phyloP scores from a whole-genome alignment of 2,329 filamentous ascomycete species.

The Domatiomyces catenatus region DNA sequence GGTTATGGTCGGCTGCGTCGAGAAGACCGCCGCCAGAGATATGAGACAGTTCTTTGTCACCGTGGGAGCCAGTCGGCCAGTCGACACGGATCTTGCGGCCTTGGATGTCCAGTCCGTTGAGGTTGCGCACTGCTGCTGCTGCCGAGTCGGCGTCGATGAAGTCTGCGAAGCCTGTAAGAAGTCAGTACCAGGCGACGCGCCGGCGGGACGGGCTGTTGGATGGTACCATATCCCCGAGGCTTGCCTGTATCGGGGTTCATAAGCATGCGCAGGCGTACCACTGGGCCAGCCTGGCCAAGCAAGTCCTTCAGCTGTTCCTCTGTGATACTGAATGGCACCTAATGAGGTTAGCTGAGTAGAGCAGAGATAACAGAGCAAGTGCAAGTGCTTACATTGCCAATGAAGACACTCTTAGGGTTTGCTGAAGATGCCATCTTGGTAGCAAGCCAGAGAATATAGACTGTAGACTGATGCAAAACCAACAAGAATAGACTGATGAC shows the following conservation, averaged over 20 bases:
- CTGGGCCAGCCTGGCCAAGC: constrained; percentile 76
- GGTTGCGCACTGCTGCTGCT: constrained; percentile 75
- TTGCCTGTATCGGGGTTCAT: constrained; percentile 91
- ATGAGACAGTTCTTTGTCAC: constrained; percentile 27
- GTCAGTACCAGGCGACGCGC: background rate
- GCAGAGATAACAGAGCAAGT: background rate
- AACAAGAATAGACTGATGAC: background rate
- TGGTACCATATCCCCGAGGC: constrained; percentile 72
- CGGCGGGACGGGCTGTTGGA: background rate
- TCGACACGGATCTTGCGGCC: constrained; percentile 87
- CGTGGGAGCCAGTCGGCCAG: constrained; percentile 83
- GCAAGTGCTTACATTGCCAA: constrained; percentile 18
- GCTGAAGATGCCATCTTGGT: background rate
- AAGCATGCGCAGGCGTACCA: constrained; percentile 81
- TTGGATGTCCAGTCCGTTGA: constrained; percentile 93
- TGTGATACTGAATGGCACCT: constrained; percentile 52
- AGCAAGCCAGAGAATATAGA: no score
- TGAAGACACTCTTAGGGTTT: constrained; percentile 25
- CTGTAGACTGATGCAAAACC: no score
- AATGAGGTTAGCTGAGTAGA: background rate
- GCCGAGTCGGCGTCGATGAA: constrained; percentile 87
- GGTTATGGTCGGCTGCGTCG: constrained; percentile 31
- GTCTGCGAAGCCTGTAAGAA: constrained; percentile 51
- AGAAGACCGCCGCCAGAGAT: background rate
- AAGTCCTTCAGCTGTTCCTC: constrained; percentile 94